Conservation (phyloP, 305 asterid species). For the Fraxinus angustifolia region DNA sequence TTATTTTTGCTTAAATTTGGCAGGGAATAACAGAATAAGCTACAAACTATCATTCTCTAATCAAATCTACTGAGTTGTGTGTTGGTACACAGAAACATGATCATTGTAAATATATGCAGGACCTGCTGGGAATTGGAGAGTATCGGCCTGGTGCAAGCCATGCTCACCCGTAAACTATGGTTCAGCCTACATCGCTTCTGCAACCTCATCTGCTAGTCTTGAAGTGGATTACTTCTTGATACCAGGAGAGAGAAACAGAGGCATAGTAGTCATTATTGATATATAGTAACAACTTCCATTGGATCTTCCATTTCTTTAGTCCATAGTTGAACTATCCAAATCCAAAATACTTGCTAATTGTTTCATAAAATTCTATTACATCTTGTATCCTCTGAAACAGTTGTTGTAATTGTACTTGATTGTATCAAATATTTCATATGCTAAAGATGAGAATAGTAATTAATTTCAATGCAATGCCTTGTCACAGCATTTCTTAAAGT, state of each 20-base stretch:
- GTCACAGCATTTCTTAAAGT: background rate
- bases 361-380: background rate
- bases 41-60: background rate
- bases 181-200: background rate
- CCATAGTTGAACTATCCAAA: background rate
- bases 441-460: constrained; percentile 7
- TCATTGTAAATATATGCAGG: constrained; percentile 49
- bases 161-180: constrained; percentile 30
- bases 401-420: constrained; percentile 19
- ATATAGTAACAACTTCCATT: background rate
- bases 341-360: constrained; percentile 7
- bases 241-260: background rate
- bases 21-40: background rate
- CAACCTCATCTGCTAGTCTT: background rate
- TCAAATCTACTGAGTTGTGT: constrained; percentile 1
- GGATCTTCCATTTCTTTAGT: background rate
- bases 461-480: background rate
- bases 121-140: constrained; percentile 95
- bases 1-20: background rate
- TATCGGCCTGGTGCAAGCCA: constrained; percentile 68
- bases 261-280: background rate
- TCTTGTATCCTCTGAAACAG: constrained; percentile 13
- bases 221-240: background rate
- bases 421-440: constrained; percentile 6
- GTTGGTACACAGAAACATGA: background rate